A percentile compares a stretch with the other conserved stretches of the same genome.
phyloP scores from a whole-genome alignment of 768 basidiomycete species.

The Termitomyces sp. region DNA sequence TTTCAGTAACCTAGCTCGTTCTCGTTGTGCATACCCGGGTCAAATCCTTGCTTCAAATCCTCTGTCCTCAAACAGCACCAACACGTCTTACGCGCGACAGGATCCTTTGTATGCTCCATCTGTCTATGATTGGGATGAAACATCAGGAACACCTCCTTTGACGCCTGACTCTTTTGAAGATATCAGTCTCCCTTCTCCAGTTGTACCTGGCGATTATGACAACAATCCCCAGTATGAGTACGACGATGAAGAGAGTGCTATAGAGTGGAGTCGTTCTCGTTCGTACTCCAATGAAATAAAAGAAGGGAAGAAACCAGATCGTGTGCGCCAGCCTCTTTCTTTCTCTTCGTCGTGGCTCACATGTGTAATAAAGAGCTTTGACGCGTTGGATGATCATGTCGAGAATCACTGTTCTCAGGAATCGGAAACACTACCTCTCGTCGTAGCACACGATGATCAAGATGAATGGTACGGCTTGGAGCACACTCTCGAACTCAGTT shows the following conservation, averaged over 20 bases:
- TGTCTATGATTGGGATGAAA: slow-evolving; percentile 5
- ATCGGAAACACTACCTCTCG: background rate
- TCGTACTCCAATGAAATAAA: slow-evolving; percentile 26
- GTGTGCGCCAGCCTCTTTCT: slow-evolving; percentile 17
- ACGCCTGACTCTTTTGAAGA: slow-evolving; percentile 19
- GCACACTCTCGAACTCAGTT: slow-evolving; percentile 36
- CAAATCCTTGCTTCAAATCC: slow-evolving; percentile 1
- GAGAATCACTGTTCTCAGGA: background rate
- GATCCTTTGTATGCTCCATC: slow-evolving; percentile 1
- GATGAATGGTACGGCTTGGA: slow-evolving; percentile 40
- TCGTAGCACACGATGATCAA: slow-evolving; percentile 11
- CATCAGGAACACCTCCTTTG: slow-evolving; percentile 19
- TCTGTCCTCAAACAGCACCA: background rate
- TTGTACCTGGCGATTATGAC: slow-evolving; percentile 3
- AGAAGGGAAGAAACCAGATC: slow-evolving; percentile 33
- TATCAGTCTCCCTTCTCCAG: slow-evolving; percentile 9
- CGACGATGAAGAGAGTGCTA: slow-evolving; percentile 11
- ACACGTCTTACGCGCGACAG: background rate
- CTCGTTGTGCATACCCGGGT: slow-evolving; percentile 10
- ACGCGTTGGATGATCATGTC: slow-evolving; percentile 10
- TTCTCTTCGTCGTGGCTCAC: slow-evolving; percentile 4
- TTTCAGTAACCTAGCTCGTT: slow-evolving; percentile 14
- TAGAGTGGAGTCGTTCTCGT: slow-evolving; percentile 9
- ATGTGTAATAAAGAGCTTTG: slow-evolving; percentile 5
- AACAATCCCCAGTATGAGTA: slow-evolving; percentile 8